Evolutionary conservation across 805 yeast genomes (phyloP).

Genomic region (Sporopachydermia quercuum): DNA sequence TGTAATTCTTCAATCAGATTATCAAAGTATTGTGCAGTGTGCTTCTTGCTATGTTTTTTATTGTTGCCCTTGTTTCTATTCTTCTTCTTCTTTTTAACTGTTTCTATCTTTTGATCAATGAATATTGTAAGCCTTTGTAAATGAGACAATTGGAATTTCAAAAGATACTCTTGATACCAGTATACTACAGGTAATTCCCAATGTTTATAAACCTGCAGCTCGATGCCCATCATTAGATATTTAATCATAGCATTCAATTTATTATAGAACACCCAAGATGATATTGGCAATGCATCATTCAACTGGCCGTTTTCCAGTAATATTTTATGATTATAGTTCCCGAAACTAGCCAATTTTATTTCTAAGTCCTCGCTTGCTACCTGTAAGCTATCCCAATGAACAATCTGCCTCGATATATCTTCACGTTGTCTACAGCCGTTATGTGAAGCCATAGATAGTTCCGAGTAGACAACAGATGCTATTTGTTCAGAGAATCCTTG

Average conservation of each 20-base stretch:
- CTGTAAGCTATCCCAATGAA: constrained; percentile 68
- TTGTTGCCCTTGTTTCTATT: constrained; percentile 19
- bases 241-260: constrained; percentile 63
- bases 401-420: constrained; percentile 38
- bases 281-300: constrained; percentile 39
- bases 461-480: constrained; percentile 29
- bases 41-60: constrained; percentile 26
- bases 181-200: constrained; percentile 56
- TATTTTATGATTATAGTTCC: constrained; percentile 19
- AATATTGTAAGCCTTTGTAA: constrained; percentile 22
- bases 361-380: constrained; percentile 60
- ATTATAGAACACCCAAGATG: constrained; percentile 52
- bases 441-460: constrained; percentile 32
- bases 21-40: constrained; percentile 23
- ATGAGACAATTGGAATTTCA: constrained; percentile 27
- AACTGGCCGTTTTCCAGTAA: constrained; percentile 3
- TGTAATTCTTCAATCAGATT: constrained; percentile 14
- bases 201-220: constrained; percentile 52
- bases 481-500: constrained; percentile 23
- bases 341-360: constrained; percentile 21
- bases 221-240: constrained; percentile 60
- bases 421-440: constrained; percentile 80
- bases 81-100: constrained; percentile 9
- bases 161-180: constrained; percentile 48
- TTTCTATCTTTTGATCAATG: constrained; percentile 9